Percentiles rank a stretch among this genome's conserved stretches.
These are phyloP conservation scores for Pichia inconspicua DNA, from an alignment of 1,139 yeast species.

Conservation along the genomic window DNA sequence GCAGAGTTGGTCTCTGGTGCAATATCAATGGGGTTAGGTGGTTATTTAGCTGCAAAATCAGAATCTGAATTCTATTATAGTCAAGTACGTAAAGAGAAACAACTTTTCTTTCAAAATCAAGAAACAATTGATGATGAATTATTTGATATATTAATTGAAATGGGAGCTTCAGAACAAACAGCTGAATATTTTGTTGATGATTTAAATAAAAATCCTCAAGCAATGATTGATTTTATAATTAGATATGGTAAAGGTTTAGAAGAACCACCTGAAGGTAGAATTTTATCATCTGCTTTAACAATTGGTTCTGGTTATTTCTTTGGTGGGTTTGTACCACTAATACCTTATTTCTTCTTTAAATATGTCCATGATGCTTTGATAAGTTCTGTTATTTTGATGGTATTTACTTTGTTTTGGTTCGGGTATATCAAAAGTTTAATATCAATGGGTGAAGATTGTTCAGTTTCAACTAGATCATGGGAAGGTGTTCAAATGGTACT, in stretches of 20 bases:
- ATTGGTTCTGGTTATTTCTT: constrained; percentile 68
- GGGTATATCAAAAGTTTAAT: constrained; percentile 81
- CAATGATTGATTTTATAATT: constrained; percentile 63
- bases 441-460: constrained; percentile 74
- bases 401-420: constrained; percentile 74
- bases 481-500: constrained; percentile 90
- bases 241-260: constrained; percentile 70
- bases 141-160: constrained; percentile 62
- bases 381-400: constrained; percentile 74
- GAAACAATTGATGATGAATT: constrained; percentile 53
- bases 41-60: constrained; percentile 73
- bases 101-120: constrained; percentile 58
- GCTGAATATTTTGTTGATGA: constrained; percentile 60
- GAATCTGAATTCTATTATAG: constrained; percentile 64
- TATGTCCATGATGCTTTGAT: constrained; percentile 72
- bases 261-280: constrained; percentile 75
- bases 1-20: constrained; percentile 81
- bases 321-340: constrained; percentile 75
- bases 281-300: constrained; percentile 66
- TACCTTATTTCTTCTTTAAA: constrained; percentile 70
- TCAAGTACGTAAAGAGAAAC: constrained; percentile 65
- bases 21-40: constrained; percentile 81
- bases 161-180: constrained; percentile 63
- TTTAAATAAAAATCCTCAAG: constrained; percentile 58
- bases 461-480: constrained; percentile 48